These are phyloP conservation scores for Tagetes erecta DNA, from an alignment of 129 eudicot species.

Conservation along the genomic window DNA sequence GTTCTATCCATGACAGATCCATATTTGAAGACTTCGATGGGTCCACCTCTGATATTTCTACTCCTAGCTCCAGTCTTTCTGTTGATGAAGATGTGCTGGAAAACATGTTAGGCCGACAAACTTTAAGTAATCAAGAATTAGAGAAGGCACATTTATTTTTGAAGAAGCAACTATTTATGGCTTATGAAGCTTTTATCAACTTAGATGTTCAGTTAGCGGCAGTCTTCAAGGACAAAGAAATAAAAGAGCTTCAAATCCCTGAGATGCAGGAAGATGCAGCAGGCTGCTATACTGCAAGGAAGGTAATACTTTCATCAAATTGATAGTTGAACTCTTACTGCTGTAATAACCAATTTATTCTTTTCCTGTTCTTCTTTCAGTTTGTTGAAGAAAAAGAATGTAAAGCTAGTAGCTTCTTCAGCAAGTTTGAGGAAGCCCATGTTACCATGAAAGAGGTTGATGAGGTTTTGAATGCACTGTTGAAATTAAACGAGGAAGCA, in stretches of 20 bases:
- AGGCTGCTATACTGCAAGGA: conserved; percentile 24
- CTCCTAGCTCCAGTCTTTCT: conserved; percentile 47
- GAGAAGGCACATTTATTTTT: conserved; percentile 31
- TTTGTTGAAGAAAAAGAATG: conserved; percentile 34
- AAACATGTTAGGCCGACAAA: conserved; percentile 23
- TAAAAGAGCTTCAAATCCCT: conserved; percentile 15
- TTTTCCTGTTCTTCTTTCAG: conserved; percentile 30
- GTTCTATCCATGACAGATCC: conserved; percentile 25
- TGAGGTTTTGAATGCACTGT: conserved; percentile 54
- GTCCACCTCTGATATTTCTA: conserved; percentile 41
- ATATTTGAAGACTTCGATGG: conserved; percentile 41
- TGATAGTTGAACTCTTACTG: neutral
- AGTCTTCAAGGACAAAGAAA: conserved; percentile 32
- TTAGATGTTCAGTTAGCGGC: conserved; percentile 47
- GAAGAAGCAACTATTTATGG: conserved; percentile 43
- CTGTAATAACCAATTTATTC: neutral
- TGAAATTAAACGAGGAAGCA: conserved; percentile 54
- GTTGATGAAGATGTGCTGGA: conserved; percentile 34
- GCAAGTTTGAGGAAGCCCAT: conserved; percentile 56
- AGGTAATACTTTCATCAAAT: conserved; percentile 33
- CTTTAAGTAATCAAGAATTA: conserved; percentile 33
- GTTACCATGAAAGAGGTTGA: conserved; percentile 70
- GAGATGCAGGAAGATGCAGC: conserved; percentile 38
- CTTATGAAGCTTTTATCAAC: conserved; percentile 44
- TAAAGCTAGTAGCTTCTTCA: conserved; percentile 46